These are phyloP conservation scores for Ploettnerulaceae sp. DNA, from an alignment of 2,329 filamentous ascomycete species.

Conservation along the genomic window DNA sequence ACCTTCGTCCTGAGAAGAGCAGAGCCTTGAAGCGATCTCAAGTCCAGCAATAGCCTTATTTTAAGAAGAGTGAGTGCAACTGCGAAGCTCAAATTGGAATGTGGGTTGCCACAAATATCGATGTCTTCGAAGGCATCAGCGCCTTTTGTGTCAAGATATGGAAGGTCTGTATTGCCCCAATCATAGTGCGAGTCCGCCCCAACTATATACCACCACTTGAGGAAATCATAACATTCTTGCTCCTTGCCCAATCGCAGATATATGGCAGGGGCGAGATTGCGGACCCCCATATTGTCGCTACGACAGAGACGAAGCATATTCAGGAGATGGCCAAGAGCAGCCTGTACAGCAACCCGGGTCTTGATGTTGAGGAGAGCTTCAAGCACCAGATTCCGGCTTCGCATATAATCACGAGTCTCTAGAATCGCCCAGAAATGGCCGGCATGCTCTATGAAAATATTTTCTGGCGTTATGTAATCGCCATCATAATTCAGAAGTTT, in stretches of 20 bases:
- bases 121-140: constrained; percentile 40
- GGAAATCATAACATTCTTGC: constrained; percentile 45
- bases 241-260: constrained; percentile 44
- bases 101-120: constrained; percentile 17
- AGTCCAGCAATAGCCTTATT: constrained; percentile 34
- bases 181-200: constrained; percentile 33
- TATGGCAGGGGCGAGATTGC: constrained; percentile 38
- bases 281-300: constrained; percentile 42
- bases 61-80: constrained; percentile 36
- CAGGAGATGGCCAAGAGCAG: constrained; percentile 37
- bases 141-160: constrained; percentile 36
- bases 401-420: constrained; percentile 43
- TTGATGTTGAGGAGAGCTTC: constrained; percentile 35
- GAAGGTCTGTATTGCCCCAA: constrained; percentile 33
- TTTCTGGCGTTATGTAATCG: constrained; percentile 29
- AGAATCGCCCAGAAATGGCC: constrained; percentile 42
- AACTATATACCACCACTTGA: constrained; percentile 42
- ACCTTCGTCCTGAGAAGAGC: constrained; percentile 11
- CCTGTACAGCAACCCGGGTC: constrained; percentile 35
- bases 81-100: constrained; percentile 15
- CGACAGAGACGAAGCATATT: constrained; percentile 43
- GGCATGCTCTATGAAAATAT: constrained; percentile 37
- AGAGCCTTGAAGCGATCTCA: constrained; percentile 29
- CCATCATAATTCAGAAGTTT: constrained; percentile 33
- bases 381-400: constrained; percentile 33